These are phyloP conservation scores for Leccinum disarticulatum DNA, from an alignment of 768 basidiomycete genomes.

Conservation along the genomic window DNA sequence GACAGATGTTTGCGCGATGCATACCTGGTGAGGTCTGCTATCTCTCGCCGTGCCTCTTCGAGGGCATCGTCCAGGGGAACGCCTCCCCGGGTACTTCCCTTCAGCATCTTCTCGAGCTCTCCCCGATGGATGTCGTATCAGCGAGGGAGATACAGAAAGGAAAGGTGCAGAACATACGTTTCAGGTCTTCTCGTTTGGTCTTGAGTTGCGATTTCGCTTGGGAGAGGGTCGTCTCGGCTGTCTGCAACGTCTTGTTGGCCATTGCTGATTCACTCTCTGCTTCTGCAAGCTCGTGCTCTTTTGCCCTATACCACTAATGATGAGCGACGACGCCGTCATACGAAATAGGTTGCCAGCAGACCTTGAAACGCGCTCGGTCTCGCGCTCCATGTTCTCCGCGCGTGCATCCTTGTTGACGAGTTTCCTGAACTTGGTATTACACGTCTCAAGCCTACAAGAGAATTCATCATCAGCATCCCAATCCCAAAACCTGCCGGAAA, in stretches of 20 bases:
- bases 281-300: constrained; percentile 57
- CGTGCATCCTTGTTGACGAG: constrained; percentile 60
- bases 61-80: constrained; percentile 48
- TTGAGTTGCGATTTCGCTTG: constrained; percentile 61
- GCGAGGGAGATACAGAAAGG: neutral
- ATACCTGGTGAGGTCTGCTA: constrained; percentile 24
- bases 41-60: constrained; percentile 31
- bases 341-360: constrained; percentile 28
- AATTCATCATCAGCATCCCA: constrained; percentile 3
- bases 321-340: neutral
- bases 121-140: neutral
- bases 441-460: constrained; percentile 56
- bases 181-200: constrained; percentile 61
- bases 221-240: constrained; percentile 60
- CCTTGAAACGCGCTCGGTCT: constrained; percentile 59
- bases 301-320: constrained; percentile 47
- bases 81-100: constrained; percentile 39
- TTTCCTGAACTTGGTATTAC: constrained; percentile 61
- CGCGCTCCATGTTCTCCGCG: constrained; percentile 69
- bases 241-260: constrained; percentile 59
- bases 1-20: neutral
- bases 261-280: constrained; percentile 34
- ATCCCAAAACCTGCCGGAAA: neutral
- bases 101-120: constrained; percentile 46
- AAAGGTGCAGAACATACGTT: constrained; percentile 40